Evolutionary conservation across 345 rosid species (phyloP).

Genomic region (Rhizophora apiculata): DNA sequence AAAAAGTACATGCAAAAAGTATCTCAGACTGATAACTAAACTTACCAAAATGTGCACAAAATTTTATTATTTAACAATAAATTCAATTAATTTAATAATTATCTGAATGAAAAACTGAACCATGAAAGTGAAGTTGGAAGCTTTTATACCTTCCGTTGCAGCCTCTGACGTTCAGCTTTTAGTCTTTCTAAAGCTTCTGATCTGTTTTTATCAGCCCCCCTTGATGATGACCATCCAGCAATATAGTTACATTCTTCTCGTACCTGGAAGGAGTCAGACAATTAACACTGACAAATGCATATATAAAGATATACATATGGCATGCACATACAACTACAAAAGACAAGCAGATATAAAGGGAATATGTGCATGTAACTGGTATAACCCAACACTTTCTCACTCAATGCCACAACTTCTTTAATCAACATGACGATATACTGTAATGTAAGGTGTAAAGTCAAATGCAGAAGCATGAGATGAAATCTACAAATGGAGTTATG

Average conservation of each 20-base stretch:
- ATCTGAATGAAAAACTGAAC: not conserved
- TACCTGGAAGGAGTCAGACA: constrained; percentile 40
- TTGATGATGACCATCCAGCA: constrained; percentile 55
- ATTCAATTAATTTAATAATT: not conserved
- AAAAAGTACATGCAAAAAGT: too few relatives aligned
- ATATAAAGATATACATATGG: not conserved
- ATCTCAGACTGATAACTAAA: too few relatives aligned
- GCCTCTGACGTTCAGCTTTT: constrained; percentile 42
- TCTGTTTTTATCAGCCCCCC: constrained; percentile 42
- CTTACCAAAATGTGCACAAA: too few relatives aligned
- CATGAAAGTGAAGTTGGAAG: not conserved
- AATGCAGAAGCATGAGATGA: too few relatives aligned
- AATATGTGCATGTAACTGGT: not conserved
- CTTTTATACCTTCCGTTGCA: constrained; percentile 59
- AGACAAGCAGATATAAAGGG: not conserved
- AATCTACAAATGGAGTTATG: too few relatives aligned
- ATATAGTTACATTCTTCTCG: constrained; percentile 71
- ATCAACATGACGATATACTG: too few relatives aligned
- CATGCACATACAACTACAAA: not conserved
- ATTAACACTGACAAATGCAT: not conserved
- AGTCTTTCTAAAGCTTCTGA: constrained; percentile 43
- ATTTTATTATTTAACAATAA: not conserved
- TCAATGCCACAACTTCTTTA: not conserved
- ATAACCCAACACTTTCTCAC: not conserved
- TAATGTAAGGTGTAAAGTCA: too few relatives aligned